These are phyloP conservation scores for Penicillium corylophilum DNA, from an alignment of 2,329 filamentous ascomycete species.

Conservation along the genomic window DNA sequence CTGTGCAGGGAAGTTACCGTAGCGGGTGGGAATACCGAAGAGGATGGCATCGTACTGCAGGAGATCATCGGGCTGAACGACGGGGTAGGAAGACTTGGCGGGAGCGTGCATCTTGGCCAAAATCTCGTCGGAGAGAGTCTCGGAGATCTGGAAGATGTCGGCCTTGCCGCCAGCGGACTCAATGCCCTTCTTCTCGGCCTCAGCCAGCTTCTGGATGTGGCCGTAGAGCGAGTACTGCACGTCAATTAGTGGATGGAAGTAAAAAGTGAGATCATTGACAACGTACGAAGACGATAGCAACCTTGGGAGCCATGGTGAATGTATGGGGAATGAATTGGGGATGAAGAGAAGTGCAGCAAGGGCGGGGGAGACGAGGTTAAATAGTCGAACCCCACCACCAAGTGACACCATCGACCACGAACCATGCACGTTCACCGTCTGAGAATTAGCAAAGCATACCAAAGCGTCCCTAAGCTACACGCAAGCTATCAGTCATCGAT, in stretches of 20 bases:
- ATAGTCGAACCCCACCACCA: conserved; percentile 7
- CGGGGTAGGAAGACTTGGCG: conserved; percentile 66
- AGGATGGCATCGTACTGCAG: conserved; percentile 83
- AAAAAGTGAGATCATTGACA: conserved; percentile 8
- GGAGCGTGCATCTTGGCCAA: conserved; percentile 89
- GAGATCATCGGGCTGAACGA: conserved; percentile 62
- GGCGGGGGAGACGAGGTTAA: conserved; percentile 8
- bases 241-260: not conserved
- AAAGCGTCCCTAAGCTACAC: conserved; percentile 10
- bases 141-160: conserved; percentile 80
- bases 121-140: conserved; percentile 84
- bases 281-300: conserved; percentile 86
- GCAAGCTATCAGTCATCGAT: conserved; percentile 29
- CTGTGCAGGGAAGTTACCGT: conserved; percentile 95
- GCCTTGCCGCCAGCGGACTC: conserved; percentile 78
- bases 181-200: conserved; percentile 88
- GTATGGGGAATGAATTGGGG: conserved; percentile 4
- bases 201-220: conserved; percentile 79
- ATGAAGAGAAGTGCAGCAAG: conserved; percentile 1
- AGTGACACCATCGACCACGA: not conserved
- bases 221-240: conserved; percentile 88
- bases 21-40: conserved; percentile 91
- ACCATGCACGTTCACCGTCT: not conserved
- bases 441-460: conserved; percentile 10
- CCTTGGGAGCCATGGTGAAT: conserved; percentile 77